A percentile compares a stretch with the other conserved stretches of the same genome.
phyloP scores from a whole-genome alignment of 805 yeast species.

The Candida golubevii region DNA sequence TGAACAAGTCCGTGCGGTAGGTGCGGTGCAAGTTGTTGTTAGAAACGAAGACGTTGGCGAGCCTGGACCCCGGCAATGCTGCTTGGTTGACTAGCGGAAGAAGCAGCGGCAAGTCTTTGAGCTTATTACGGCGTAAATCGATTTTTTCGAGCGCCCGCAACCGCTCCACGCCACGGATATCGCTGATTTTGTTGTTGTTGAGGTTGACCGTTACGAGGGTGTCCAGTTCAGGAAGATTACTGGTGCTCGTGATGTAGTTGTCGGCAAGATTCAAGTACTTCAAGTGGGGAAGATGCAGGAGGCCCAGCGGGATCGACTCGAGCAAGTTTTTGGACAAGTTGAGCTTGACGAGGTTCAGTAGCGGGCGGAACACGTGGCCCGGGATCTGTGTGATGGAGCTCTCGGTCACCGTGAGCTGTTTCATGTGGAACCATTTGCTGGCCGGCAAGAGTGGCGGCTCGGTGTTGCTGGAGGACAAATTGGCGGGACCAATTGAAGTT shows the following conservation, averaged over 20 bases:
- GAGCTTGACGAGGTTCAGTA: constrained; percentile 39
- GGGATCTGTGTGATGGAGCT: constrained; percentile 37
- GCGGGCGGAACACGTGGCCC: constrained; percentile 34
- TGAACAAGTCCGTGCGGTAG: constrained; percentile 52
- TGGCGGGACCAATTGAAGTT: not conserved
- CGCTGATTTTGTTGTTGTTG: constrained; percentile 43
- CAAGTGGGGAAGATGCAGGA: constrained; percentile 43
- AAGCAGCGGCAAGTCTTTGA: constrained; percentile 30
- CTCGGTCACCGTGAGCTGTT: constrained; percentile 39
- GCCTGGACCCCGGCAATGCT: constrained; percentile 28
- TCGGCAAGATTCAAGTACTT: constrained; percentile 45
- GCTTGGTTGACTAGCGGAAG: constrained; percentile 35
- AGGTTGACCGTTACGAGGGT: constrained; percentile 45
- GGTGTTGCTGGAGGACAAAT: not conserved
- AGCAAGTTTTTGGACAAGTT: constrained; percentile 55
- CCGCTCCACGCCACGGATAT: constrained; percentile 43
- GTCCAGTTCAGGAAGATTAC: constrained; percentile 33
- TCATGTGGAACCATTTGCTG: constrained; percentile 36
- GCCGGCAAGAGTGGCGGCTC: constrained; percentile 28
- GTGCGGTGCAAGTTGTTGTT: constrained; percentile 44
- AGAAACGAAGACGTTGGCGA: constrained; percentile 36
- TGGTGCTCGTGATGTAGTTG: constrained; percentile 34
- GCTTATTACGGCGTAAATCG: constrained; percentile 48
- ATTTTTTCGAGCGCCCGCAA: constrained; percentile 43
- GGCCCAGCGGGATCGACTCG: constrained; percentile 48